Evolutionary conservation across 495 filamentous ascomycete species (phyloP).

Genomic region (Penicillium tannophilum): DNA sequence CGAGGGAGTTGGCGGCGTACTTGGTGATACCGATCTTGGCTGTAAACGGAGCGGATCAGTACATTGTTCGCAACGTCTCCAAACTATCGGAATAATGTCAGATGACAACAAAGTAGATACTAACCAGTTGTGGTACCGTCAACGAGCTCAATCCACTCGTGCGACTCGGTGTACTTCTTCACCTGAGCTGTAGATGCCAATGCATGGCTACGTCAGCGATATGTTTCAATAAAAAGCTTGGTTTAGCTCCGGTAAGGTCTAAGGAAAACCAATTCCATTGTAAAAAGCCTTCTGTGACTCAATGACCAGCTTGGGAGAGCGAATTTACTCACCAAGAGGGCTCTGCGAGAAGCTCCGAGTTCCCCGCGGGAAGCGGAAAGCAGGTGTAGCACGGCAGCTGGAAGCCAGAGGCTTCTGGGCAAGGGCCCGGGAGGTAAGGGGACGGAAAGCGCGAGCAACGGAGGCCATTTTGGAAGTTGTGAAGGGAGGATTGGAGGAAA

Average conservation of each 20-base stretch:
- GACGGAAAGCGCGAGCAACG: conserved; percentile 43
- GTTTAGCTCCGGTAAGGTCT: background rate
- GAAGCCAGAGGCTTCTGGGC: conserved; percentile 45
- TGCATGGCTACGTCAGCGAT: conserved; percentile 29
- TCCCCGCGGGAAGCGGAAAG: conserved; percentile 55
- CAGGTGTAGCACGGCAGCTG: conserved; percentile 41
- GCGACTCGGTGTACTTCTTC: conserved; percentile 94
- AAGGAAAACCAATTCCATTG: conserved; percentile 5
- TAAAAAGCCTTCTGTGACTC: background rate
- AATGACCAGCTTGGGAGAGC: conserved; percentile 13
- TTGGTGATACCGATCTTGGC: conserved; percentile 84
- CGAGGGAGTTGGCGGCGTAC: conserved; percentile 87
- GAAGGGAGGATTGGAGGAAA: conserved; percentile 19
- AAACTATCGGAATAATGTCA: background rate
- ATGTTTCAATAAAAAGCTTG: conserved; percentile 11
- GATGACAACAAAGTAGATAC: conserved; percentile 15
- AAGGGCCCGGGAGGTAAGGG: conserved; percentile 46
- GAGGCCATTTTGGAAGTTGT: conserved; percentile 39
- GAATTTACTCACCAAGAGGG: conserved; percentile 43
- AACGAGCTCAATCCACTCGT: conserved; percentile 94
- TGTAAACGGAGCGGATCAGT: conserved; percentile 28
- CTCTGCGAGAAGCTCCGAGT: conserved; percentile 52
- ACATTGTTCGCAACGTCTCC: background rate
- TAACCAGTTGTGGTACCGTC: conserved; percentile 62
- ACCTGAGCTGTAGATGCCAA: conserved; percentile 43